Base-by-base conservation (phyloP, 2,329 filamentous ascomycete species). In the Acephala macrosclerotiorum region DNA sequence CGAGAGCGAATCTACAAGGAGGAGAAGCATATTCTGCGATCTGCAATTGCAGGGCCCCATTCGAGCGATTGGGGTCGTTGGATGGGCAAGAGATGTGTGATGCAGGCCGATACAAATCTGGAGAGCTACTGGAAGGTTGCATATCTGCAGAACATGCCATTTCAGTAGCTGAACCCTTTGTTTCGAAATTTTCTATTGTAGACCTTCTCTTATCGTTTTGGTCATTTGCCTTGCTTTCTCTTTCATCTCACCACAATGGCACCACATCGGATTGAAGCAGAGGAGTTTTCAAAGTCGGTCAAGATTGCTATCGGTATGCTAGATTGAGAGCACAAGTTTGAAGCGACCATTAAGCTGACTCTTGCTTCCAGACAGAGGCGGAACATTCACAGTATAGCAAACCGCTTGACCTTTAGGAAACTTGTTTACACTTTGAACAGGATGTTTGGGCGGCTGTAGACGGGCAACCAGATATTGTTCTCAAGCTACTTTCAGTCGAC, bases 401-500 rank as follows among this genome's bases (percentile, higher is more conserved):
- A 42, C 18, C 14, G 11, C 4, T 49, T 49, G 20, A 25, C 11
- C 45, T 22, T 5, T 49, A 3, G 11, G 18, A 20, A 49, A 49
- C 45, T 22, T 49, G 45, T 12, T 49, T 20, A 49, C 45, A 49
- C 11, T 49, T 49, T 22, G 4, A 5, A 22, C 18, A 49, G 45
- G 51, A 55, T 18, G 51, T 55, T 16, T 35, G 29, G 25, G 51
- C 22, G 2, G 11, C 51, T 35, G 47, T 67, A 9, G 58, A 51
- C 7, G 62, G 62, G n/a, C 59, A 47, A 35, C 82, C 87, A 75
- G 87, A 91, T 76, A 82, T 92, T 56, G 80, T 92, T 61, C 90
- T 93, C 76, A 93, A 93, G 75, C 81, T 93, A 1, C 83, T 93
- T 16, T 93, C 90, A 0, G 90, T 91, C 69, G 90, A 93, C 71